Evolutionary conservation across 371 early-diverging fungal genomes (phyloP), one percentile per base, ranked within the genome.

Genomic region (Mucor sp.): DNA sequence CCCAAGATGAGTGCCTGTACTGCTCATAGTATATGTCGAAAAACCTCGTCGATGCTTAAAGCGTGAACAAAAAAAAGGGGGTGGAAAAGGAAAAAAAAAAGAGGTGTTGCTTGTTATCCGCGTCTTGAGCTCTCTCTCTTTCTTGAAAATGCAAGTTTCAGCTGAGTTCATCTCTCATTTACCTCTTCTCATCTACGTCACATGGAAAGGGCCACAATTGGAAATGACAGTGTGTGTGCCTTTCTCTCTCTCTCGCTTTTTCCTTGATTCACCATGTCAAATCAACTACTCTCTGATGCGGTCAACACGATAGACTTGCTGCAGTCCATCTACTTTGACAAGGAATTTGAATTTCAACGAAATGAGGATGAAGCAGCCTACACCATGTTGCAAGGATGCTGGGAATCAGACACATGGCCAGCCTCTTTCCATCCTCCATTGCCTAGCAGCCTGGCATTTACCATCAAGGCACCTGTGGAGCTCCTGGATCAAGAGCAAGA

Each of bases 1-100:
- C 11, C 84, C 84, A 37, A 83, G 70, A 76, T 83, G 84, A 27
- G 73, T 67, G 59, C 68, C 75, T 60, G 72, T 55, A 44, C 56
- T 71, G 44, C 62, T 75, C 71, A 73, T 73, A 47, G 21, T 48
- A 23, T 32, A 23, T 33, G 33, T 8, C 32, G 14, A 32, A 14
- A n/a, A 33, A 33, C 7, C 1, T 33, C 30, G 4, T 30, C 6
- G 35, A 19, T 27, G 6, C 12, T 63, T 30, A 6, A 6, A 30
- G 32, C 14, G 21, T 33, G 32, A 65, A 37, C 37, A 37, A 37
- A 37, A 37, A 37, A 8, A 35, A 32, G 32, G 17, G 19, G 19
- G 27, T 3, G 32, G 11, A 25, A 19, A 25, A 48, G 8, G 7
- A 23, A 21, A 11, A 6, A 8, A 30, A 6, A 30, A 30, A 30